Evolutionary conservation across 352 stramenopile genomes (phyloP).

Genomic region (Globisporangium spiculum): DNA sequence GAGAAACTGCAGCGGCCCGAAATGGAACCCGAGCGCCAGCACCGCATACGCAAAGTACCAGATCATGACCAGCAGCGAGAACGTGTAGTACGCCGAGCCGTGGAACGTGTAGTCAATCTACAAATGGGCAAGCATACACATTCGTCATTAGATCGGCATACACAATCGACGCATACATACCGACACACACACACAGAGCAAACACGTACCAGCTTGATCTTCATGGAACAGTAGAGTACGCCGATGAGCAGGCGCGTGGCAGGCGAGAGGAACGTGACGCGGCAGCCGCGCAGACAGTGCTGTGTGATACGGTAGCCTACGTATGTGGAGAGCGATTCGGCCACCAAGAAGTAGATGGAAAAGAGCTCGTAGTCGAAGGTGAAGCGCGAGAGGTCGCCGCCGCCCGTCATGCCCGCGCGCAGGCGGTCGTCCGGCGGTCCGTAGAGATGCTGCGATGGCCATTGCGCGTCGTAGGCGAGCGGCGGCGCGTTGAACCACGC

Average conservation of each 20-base stretch:
- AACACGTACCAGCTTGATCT: conserved; percentile 61
- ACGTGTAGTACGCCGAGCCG: conserved; percentile 61
- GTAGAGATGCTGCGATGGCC: conserved; percentile 35
- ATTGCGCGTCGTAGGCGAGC: conserved; percentile 30
- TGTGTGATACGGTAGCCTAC: conserved; percentile 78
- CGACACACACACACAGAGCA: neutral
- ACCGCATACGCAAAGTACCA: conserved; percentile 67
- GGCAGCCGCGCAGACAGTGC: conserved; percentile 70
- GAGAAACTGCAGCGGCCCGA: conserved; percentile 71
- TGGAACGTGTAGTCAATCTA: conserved; percentile 83
- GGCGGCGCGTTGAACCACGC: conserved; percentile 35
- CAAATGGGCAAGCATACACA: conserved; percentile 4
- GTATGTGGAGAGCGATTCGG: conserved; percentile 73
- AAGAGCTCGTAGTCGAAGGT: conserved; percentile 71
- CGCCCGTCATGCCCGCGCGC: conserved; percentile 12
- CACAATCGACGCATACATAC: conserved; percentile 6
- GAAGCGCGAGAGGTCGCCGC: conserved; percentile 28
- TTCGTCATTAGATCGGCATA: neutral
- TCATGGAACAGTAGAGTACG: conserved; percentile 69
- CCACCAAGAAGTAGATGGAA: conserved; percentile 74
- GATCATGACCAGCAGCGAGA: conserved; percentile 60
- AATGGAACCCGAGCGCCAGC: conserved; percentile 77
- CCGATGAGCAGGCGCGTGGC: conserved; percentile 66
- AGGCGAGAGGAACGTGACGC: conserved; percentile 59
- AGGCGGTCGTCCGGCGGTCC: conserved; percentile 43